Conservation (phyloP, 73 alveolate species). For the Durusdinium trenchii region DNA sequence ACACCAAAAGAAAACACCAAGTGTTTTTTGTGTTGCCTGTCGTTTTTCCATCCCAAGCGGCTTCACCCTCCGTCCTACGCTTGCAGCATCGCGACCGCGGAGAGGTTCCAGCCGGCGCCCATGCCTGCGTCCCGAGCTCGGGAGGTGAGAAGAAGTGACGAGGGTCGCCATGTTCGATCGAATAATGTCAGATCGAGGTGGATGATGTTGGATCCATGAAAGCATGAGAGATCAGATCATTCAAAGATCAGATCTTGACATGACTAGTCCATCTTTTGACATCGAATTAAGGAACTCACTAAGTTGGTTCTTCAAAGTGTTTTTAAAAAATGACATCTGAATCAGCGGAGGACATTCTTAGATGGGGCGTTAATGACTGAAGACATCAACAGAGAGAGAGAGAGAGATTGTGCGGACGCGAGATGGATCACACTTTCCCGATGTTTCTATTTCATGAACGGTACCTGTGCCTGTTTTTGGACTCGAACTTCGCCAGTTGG, state of each 20-base stretch:
- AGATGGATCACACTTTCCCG: neutral
- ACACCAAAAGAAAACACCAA: too few relatives aligned
- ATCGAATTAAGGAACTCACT: too few relatives aligned
- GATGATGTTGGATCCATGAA: neutral
- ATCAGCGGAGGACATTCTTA: neutral
- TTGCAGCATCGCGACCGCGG: too few relatives aligned
- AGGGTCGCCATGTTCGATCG: neutral
- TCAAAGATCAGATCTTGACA: neutral
- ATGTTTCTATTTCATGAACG: neutral
- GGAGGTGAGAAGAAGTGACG: neutral
- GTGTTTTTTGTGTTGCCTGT: too few relatives aligned
- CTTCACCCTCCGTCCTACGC: too few relatives aligned
- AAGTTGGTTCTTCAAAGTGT: too few relatives aligned
- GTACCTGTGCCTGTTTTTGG: neutral
- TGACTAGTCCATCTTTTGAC: too few relatives aligned
- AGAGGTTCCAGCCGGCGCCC: conserved; percentile 86
- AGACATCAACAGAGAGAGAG: neutral
- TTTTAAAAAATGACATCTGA: neutral
- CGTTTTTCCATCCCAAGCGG: too few relatives aligned
- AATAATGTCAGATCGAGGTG: neutral
- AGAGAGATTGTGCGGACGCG: neutral
- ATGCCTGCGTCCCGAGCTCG: conserved; percentile 52
- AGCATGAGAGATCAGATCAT: too few relatives aligned
- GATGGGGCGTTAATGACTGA: neutral
- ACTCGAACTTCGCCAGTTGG: conserved; percentile 58